phyloP scores from a whole-genome alignment of 306 rosid species.

The Pachyrhizus erosus region DNA sequence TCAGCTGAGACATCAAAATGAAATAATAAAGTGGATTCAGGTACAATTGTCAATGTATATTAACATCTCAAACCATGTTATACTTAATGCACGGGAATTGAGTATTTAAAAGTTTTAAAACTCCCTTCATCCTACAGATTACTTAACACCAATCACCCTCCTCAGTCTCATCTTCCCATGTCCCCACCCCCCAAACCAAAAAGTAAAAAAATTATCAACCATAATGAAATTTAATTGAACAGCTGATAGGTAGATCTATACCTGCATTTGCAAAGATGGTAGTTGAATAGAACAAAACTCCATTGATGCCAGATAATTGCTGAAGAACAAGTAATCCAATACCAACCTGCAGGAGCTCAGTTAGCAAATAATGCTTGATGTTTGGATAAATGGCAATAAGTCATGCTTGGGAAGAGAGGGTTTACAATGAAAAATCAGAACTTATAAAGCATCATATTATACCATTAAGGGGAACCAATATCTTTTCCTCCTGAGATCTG shows the following conservation, averaged over 20 bases:
- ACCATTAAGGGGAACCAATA: constrained; percentile 89
- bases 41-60: not conserved
- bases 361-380: constrained; percentile 34
- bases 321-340: constrained; percentile 80
- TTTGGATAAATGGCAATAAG: constrained; percentile 31
- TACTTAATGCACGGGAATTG: not conserved
- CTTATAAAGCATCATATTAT: constrained; percentile 16
- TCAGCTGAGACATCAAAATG: too few relatives aligned
- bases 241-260: constrained; percentile 40
- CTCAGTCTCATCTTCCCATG: not conserved
- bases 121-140: constrained; percentile 17
- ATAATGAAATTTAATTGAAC: not conserved
- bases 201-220: not conserved
- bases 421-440: not conserved
- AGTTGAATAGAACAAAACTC: constrained; percentile 83
- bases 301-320: constrained; percentile 86
- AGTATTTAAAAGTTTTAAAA: constrained; percentile 9
- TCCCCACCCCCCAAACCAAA: not conserved
- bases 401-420: constrained; percentile 33
- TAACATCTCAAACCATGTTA: constrained; percentile 27
- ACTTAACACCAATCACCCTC: not conserved
- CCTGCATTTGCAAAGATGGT: constrained; percentile 84
- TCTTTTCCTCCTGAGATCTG: constrained; percentile 82
- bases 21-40: not conserved
- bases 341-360: constrained; percentile 64